Evolutionary conservation across 352 stramenopile genomes (phyloP).

Genomic region (Phytophthora capsici): DNA sequence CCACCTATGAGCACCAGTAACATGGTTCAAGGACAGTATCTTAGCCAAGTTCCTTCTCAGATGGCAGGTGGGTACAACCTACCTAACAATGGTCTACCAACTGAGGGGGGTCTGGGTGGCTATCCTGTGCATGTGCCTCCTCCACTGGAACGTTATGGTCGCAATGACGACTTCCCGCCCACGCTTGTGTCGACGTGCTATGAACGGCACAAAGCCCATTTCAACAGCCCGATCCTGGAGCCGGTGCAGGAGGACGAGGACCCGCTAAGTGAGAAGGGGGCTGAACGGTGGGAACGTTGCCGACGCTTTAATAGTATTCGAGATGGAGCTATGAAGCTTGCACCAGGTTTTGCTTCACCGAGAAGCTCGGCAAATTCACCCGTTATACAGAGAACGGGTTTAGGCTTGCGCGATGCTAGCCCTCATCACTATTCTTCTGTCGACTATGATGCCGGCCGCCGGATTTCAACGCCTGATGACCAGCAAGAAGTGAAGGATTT

Average conservation of each 20-base stretch:
- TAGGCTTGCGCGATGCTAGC: slow-evolving; percentile 18
- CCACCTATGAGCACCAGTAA: slow-evolving; percentile 24
- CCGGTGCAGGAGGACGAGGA: slow-evolving; percentile 74
- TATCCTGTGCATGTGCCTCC: slow-evolving; percentile 30
- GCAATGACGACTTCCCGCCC: slow-evolving; percentile 60
- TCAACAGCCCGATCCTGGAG: slow-evolving; percentile 77
- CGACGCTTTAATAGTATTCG: slow-evolving; percentile 73
- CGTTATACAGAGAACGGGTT: slow-evolving; percentile 4
- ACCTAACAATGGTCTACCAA: slow-evolving; percentile 7
- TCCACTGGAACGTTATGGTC: slow-evolving; percentile 46
- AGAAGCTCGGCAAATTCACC: slow-evolving; percentile 24
- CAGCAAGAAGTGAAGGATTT: slow-evolving; percentile 80
- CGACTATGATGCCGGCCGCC: slow-evolving; percentile 40
- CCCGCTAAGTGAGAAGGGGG: slow-evolving; percentile 75
- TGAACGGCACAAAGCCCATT: slow-evolving; percentile 68
- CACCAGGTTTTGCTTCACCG: slow-evolving; percentile 62
- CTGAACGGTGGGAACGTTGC: slow-evolving; percentile 67
- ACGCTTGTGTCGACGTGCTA: slow-evolving; percentile 68
- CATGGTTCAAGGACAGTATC: slow-evolving; percentile 32
- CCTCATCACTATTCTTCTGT: slow-evolving; percentile 34
- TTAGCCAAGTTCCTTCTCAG: slow-evolving; percentile 15
- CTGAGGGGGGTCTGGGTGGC: slow-evolving; percentile 1
- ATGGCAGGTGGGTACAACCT: slow-evolving; percentile 24
- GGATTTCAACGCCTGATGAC: slow-evolving; percentile 35
- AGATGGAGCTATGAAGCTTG: slow-evolving; percentile 58